Evolutionary conservation across 2,329 filamentous ascomycete species (phyloP), one percentile per base, ranked within the genome.

Genomic region (Colletotrichum sp.): DNA sequence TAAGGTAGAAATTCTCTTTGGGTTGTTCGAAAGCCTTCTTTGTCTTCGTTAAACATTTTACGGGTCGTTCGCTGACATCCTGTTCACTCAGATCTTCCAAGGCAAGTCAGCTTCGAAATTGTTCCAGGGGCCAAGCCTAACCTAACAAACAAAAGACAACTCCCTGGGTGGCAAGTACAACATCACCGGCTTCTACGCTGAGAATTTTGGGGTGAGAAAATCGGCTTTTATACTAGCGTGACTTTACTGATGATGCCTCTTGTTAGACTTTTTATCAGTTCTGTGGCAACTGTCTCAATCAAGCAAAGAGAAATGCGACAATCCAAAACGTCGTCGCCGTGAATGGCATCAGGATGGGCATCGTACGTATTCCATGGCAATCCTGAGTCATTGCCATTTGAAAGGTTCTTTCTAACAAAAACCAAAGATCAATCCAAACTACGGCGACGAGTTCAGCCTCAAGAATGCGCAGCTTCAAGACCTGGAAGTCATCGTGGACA

Each of bases 81-180:
- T 48, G 5, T 8, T 12, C 1, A 6, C 2, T 2, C 8, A 82
- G 80, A 82, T 82, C 68, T 82, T 82, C 57, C 80, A 82, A 64
- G 44, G 44, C n/a, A 52, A 52, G 44, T 52, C n/a, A 22, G n/a
- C 44, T 22, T 52, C 6, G 11, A 22, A 8, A 1, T 1, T 7
- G 2, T 13, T 8, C n/a, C n/a, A 22, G 12, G 11, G 9, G 44
- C n/a, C 44, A 52, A 5, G 6, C n/a, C 44, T 52, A 12, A 22
- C 3, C 3, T 52, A 13, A 52, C 11, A 22, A 52, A 22, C 6
- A 12, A 52, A 22, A 52, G 81, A 82, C 5, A 82, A 82, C 71
- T 82, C 81, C 0, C 78, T 82, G 0, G 81, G 81, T 3, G 81
- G 81, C 44, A 82, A 82, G 76, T 82, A 82, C 65, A 82, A 82